Conservation (phyloP, 1,139 yeast genomes). For the Spencermartinsiella ligniputridi region DNA sequence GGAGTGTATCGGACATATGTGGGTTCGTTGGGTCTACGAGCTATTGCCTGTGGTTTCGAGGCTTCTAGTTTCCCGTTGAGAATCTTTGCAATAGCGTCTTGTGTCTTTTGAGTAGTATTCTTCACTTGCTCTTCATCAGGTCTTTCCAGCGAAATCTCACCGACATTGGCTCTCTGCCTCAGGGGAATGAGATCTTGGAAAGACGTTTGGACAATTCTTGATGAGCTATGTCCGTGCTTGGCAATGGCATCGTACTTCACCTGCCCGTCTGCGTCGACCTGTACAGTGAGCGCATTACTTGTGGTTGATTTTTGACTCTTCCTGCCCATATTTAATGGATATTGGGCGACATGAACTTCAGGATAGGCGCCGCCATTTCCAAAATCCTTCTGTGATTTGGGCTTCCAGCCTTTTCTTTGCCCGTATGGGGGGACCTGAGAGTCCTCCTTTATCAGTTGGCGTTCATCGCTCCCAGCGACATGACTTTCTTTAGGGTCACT, state of each 20-base stretch:
- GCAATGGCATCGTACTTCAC: conserved; percentile 35
- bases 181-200: conserved; percentile 46
- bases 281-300: conserved; percentile 31
- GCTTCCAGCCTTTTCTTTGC: conserved; percentile 29
- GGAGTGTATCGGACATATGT: conserved; percentile 49
- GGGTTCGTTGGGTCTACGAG: conserved; percentile 31
- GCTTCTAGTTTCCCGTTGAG: conserved; percentile 37
- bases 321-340: conserved; percentile 34
- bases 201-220: conserved; percentile 36
- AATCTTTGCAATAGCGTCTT: conserved; percentile 44
- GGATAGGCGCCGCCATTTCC: conserved; percentile 39
- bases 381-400: conserved; percentile 27
- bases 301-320: conserved; percentile 11
- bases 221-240: conserved; percentile 32
- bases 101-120: conserved; percentile 43
- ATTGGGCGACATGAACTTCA: conserved; percentile 33
- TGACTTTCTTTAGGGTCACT: conserved; percentile 3
- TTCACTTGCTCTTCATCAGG: conserved; percentile 43
- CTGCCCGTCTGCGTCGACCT: conserved; percentile 32
- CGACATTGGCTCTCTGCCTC: conserved; percentile 40
- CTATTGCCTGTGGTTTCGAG: conserved; percentile 29
- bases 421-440: conserved; percentile 31
- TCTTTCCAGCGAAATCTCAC: conserved; percentile 31
- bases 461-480: conserved; percentile 9
- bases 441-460: conserved; percentile 10